A percentile compares a stretch with the other conserved stretches of the same genome.
Evolutionary conservation across 2,329 filamentous ascomycete species (phyloP).

Genomic region (Aspergillus puulaauensis): DNA sequence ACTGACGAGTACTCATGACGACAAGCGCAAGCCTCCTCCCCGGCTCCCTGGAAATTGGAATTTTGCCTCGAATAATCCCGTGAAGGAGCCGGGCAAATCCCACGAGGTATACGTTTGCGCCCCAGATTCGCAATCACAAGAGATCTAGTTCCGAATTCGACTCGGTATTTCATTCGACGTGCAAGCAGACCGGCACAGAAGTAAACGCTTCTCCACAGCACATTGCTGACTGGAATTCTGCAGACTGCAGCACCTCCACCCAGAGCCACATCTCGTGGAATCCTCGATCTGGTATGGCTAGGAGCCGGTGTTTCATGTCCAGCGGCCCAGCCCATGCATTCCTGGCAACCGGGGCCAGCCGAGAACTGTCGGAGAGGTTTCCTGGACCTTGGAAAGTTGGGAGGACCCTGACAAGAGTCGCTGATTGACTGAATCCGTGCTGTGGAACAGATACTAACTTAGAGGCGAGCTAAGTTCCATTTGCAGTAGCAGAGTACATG

Average conservation of each 20-base stretch:
- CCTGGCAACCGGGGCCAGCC: conserved; percentile 21
- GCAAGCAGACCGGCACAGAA: background rate
- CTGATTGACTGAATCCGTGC: conserved; percentile 10
- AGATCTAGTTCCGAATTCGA: conserved; percentile 1
- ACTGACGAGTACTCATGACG: background rate
- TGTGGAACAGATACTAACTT: background rate
- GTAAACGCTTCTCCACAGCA: background rate
- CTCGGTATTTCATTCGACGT: background rate
- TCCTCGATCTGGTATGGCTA: conserved; percentile 19
- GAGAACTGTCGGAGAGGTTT: conserved; percentile 27
- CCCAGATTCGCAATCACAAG: background rate
- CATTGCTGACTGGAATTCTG: conserved; percentile 13
- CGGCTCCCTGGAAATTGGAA: background rate
- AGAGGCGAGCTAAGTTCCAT: background rate
- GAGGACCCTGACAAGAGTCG: conserved; percentile 24
- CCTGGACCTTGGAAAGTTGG: conserved; percentile 21
- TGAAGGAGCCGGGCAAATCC: background rate
- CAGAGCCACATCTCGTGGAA: background rate
- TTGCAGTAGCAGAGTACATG: background rate
- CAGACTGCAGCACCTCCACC: conserved; percentile 13
- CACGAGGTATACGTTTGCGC: background rate
- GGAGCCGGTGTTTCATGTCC: conserved; percentile 19
- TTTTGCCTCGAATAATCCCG: background rate
- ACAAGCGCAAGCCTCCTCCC: background rate
- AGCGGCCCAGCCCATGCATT: conserved; percentile 5